phyloP scores from a whole-genome alignment of 192 early-diverging fungal species.

The Kickxella alabastrina region DNA sequence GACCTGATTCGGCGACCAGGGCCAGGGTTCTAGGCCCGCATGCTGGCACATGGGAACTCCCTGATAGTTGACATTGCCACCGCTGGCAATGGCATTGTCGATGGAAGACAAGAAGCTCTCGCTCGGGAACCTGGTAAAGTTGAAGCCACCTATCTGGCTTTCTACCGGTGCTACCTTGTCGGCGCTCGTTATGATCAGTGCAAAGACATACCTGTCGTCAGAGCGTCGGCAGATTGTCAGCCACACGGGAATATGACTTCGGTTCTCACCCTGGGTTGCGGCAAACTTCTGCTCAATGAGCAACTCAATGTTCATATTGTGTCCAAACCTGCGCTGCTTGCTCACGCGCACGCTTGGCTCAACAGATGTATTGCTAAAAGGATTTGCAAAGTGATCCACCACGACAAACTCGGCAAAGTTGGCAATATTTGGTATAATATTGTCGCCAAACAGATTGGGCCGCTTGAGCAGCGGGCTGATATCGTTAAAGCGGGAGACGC shows the following conservation, averaged over 20 bases:
- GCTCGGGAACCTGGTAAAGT: conserved; percentile 11
- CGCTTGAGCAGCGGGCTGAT: conserved; percentile 7
- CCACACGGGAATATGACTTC: conserved; percentile 33
- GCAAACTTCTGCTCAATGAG: conserved; percentile 23
- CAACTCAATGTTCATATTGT: conserved; percentile 3
- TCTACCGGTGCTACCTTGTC: conserved; percentile 4
- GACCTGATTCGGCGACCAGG: conserved; percentile 8
- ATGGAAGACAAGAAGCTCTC: conserved; percentile 1
- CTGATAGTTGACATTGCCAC: conserved; percentile 1
- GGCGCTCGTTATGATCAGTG: conserved; percentile 17
- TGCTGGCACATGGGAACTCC: conserved; percentile 8
- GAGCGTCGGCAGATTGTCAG: conserved; percentile 10
- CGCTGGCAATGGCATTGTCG: conserved; percentile 5
- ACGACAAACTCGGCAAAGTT: conserved; percentile 43
- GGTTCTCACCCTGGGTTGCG: conserved; percentile 23
- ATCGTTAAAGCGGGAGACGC: conserved; percentile 16
- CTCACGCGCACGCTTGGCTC: conserved; percentile 34
- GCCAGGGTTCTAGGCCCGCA: conserved; percentile 33
- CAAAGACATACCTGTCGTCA: conserved; percentile 26
- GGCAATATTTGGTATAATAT: neutral
- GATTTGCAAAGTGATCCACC: conserved; percentile 18
- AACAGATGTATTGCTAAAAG: conserved; percentile 18
- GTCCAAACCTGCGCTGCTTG: conserved; percentile 9
- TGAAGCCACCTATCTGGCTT: neutral
- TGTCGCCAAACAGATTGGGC: neutral